Evolutionary conservation across 2,329 filamentous ascomycete genomes (phyloP).

Genomic region (Teratosphaeria pseudoeucalypti): DNA sequence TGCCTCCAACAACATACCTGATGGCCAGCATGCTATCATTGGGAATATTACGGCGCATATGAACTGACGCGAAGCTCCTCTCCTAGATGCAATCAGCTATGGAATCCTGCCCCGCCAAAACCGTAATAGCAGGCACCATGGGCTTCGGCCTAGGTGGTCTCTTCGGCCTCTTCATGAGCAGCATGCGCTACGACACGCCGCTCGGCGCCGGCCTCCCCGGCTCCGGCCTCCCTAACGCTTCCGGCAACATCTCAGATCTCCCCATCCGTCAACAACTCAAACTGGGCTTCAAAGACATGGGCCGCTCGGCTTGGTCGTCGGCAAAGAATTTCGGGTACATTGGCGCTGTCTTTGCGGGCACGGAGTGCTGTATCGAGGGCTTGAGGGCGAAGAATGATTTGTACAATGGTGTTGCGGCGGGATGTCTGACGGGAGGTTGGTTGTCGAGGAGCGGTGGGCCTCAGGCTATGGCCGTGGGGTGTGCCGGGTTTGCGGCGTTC

Average conservation of each 20-base stretch:
- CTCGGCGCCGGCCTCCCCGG: constrained; percentile 44
- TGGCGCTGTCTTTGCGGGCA: constrained; percentile 80
- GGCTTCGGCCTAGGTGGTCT: constrained; percentile 88
- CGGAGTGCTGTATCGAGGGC: constrained; percentile 92
- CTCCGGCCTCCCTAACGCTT: constrained; percentile 29
- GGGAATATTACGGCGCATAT: not conserved
- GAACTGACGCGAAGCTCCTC: not conserved
- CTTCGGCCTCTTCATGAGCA: constrained; percentile 97
- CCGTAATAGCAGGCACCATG: constrained; percentile 80
- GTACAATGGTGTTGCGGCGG: constrained; percentile 74
- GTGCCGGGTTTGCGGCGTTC: constrained; percentile 88
- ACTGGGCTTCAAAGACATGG: constrained; percentile 90
- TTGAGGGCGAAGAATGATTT: constrained; percentile 89
- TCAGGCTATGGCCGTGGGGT: constrained; percentile 77
- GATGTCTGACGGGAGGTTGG: constrained; percentile 83
- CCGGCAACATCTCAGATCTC: constrained; percentile 47
- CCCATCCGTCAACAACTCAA: constrained; percentile 76
- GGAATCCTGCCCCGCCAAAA: constrained; percentile 88
- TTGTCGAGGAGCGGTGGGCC: constrained; percentile 80
- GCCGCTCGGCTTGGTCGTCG: constrained; percentile 64
- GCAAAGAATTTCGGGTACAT: constrained; percentile 95
- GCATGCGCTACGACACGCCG: constrained; percentile 96
- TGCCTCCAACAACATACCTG: not conserved
- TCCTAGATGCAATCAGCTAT: constrained; percentile 67
- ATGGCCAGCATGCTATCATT: not conserved